Conservation (phyloP, 1,284 basidiomycete genomes). For the Boletus albobrunnescens region DNA sequence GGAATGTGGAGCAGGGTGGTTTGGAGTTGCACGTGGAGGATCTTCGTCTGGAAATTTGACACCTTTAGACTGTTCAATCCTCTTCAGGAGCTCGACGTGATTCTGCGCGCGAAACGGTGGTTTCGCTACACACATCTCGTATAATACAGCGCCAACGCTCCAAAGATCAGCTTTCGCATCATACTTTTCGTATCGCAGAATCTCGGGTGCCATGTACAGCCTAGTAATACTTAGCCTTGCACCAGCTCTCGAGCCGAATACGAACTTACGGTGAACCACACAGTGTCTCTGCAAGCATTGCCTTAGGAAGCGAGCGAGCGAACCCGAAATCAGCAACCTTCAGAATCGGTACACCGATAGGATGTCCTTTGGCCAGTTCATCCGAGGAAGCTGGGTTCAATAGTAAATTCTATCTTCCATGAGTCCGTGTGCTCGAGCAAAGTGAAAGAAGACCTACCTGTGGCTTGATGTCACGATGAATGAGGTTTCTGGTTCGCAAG, state of each 20-base stretch:
- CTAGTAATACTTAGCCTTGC: constrained; percentile 37
- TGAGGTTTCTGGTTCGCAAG: constrained; percentile 83
- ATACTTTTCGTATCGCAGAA: constrained; percentile 95
- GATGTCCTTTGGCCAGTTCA: constrained; percentile 83
- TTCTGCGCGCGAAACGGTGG: constrained; percentile 95
- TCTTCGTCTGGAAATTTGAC: constrained; percentile 94
- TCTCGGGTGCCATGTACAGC: constrained; percentile 99
- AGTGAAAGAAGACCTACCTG: constrained; percentile 49
- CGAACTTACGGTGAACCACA: constrained; percentile 89
- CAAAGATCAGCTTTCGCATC: constrained; percentile 97
- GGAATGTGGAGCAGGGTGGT: constrained; percentile 17
- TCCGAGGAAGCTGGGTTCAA: constrained; percentile 78
- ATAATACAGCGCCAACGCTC: constrained; percentile 96
- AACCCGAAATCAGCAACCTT: constrained; percentile 99
- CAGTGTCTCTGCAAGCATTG: constrained; percentile 94
- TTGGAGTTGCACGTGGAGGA: constrained; percentile 33
- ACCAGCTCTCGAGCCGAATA: not conserved
- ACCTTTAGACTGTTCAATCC: constrained; percentile 83
- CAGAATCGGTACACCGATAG: constrained; percentile 87
- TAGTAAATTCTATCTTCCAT: constrained; percentile 71
- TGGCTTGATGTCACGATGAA: constrained; percentile 97
- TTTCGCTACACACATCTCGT: constrained; percentile 91
- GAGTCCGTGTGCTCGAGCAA: constrained; percentile 1
- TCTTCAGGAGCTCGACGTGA: constrained; percentile 92
- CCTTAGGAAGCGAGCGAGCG: constrained; percentile 85